A percentile compares a stretch with the other conserved stretches of the same genome.
phyloP scores from a whole-genome alignment of 1,139 yeast species.

The Blastobotrys petasosporus region DNA sequence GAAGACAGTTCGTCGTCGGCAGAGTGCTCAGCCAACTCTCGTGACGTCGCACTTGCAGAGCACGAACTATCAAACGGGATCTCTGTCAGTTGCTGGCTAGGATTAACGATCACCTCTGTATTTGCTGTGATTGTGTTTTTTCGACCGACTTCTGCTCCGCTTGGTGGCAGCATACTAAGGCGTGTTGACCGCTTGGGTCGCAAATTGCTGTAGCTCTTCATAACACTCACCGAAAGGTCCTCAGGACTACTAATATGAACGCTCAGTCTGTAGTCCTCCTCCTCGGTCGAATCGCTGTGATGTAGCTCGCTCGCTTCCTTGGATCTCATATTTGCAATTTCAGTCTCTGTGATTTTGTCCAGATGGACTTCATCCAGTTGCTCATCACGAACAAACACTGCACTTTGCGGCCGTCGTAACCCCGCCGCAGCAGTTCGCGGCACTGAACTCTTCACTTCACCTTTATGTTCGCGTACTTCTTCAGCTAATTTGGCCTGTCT shows the following conservation, averaged over 20 bases:
- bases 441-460: conserved; percentile 2
- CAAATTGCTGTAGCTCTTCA: conserved; percentile 8
- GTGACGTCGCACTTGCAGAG: too few relatives aligned
- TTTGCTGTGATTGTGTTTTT: conserved; percentile 22
- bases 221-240: conserved; percentile 5
- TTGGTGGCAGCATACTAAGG: neutral
- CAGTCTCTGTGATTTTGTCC: neutral
- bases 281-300: neutral
- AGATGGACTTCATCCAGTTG: neutral
- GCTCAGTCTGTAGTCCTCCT: neutral
- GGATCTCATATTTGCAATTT: too few relatives aligned
- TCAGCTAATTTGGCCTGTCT: conserved; percentile 1
- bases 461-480: conserved; percentile 4
- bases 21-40: too few relatives aligned
- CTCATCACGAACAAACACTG: conserved; percentile 7
- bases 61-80: too few relatives aligned
- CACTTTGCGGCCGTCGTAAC: conserved; percentile 9
- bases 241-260: conserved; percentile 6
- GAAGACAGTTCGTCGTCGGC: too few relatives aligned
- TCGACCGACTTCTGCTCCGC: conserved; percentile 17
- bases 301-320: too few relatives aligned
- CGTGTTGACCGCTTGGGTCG: neutral
- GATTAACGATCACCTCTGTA: too few relatives aligned
- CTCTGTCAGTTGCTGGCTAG: too few relatives aligned
- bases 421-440: neutral